Base-by-base conservation (phyloP, 1,284 basidiomycete genomes). In the Puccinia horiana region DNA sequence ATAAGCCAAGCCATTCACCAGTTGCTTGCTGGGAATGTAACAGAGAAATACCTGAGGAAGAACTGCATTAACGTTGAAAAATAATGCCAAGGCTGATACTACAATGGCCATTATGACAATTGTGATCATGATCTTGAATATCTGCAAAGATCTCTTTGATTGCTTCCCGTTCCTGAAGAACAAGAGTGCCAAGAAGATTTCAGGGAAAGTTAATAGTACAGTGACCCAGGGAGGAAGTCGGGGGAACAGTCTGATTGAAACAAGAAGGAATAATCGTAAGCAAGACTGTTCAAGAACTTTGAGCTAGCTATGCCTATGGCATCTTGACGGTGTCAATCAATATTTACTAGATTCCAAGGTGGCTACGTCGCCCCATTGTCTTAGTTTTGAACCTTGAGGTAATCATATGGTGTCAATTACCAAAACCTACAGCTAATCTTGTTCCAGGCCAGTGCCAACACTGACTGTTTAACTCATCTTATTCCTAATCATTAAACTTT, bases 81-180 rank as follows among this genome's bases (percentile, higher is more conserved):
- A 49, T 4, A 81, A 26, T 32, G 74, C 61, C 35, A 81, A 44
- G 37, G 79, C 44, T 12, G 70, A 56, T 26, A 81, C 54, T 6
- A 81, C 70, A 18, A 81, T 70, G n/a, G 32, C 61, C 79, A 81
- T 73, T 37, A 81, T 58, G 52, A 81, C 70, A n/a, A 81, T 0
- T 16, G 79, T 61, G 44, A 81, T 73, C 47, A 73, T 69, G 70
- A 81, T 81, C 26, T 81, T 70, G 40, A 81, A 81, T 12, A 81
- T 74, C 32, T 74, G 52, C 40, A 47, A 23, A 0, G 79, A 81
- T 35, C 37, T 61, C 49, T 52, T 74, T 8, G 70, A 58, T n/a
- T 47, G 54, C n/a, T 63, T 63, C 0, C 79, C 79, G 32, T 81
- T 74, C 61, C 69, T n/a, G 29, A 81, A 81, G 56, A 81, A 81